Evolutionary conservation across 2,329 filamentous ascomycete species (phyloP).

Genomic region (Monosporascus sp.): DNA sequence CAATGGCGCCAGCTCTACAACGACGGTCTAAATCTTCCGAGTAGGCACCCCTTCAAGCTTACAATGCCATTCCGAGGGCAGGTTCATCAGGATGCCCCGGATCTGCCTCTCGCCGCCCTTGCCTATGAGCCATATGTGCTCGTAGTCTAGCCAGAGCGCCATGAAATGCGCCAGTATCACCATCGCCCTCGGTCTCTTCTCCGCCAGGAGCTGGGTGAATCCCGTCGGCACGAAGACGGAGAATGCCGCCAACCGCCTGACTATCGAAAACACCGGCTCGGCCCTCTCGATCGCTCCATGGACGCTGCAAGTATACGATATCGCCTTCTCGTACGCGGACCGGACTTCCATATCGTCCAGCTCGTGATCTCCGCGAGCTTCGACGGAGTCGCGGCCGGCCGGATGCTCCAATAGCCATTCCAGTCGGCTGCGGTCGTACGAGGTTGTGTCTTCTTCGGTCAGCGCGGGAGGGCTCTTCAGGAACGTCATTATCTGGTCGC

Average conservation of each 20-base stretch:
- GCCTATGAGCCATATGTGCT: slow-evolving; percentile 32
- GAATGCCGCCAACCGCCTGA: slow-evolving; percentile 31
- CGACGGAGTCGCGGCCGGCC: slow-evolving; percentile 14
- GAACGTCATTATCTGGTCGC: slow-evolving; percentile 23
- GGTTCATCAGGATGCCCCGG: slow-evolving; percentile 29
- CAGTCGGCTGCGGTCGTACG: slow-evolving; percentile 23
- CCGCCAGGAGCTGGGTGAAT: slow-evolving; percentile 28
- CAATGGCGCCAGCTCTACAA: too few relatives aligned
- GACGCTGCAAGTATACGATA: slow-evolving; percentile 32
- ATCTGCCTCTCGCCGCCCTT: slow-evolving; percentile 31
- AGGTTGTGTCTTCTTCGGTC: slow-evolving; percentile 25
- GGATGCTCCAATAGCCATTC: slow-evolving; percentile 32
- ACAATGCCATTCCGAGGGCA: slow-evolving; percentile 29
- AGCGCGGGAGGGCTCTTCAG: slow-evolving; percentile 23
- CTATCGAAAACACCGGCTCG: slow-evolving; percentile 26
- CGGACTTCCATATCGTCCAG: slow-evolving; percentile 23
- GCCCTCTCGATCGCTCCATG: slow-evolving; percentile 21
- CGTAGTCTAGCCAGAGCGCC: slow-evolving; percentile 30
- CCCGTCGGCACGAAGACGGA: slow-evolving; percentile 29
- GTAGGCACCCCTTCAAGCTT: slow-evolving; percentile 30
- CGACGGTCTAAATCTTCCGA: neutral
- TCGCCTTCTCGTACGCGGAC: slow-evolving; percentile 26
- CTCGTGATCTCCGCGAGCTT: slow-evolving; percentile 23
- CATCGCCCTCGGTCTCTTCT: slow-evolving; percentile 31
- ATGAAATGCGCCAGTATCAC: slow-evolving; percentile 35